Evolutionary conservation across 345 rosid species (phyloP).

Genomic region (Capsella bursapastoris): DNA sequence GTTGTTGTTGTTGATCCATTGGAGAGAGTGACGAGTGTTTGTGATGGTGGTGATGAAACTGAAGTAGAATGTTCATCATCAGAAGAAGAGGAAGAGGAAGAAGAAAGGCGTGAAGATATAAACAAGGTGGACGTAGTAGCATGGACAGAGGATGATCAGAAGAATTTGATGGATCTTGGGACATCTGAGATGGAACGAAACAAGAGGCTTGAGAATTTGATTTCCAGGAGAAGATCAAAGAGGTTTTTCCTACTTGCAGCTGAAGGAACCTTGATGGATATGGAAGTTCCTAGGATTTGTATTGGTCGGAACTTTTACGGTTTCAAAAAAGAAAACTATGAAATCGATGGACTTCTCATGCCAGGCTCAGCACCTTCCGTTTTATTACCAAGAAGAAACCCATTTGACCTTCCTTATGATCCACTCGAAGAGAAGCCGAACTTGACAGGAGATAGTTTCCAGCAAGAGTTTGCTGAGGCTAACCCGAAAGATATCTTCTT

Average conservation of each 20-base stretch:
- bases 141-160: conserved; percentile 86
- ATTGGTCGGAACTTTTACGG: conserved; percentile 51
- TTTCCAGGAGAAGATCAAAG: conserved; percentile 69
- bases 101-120: conserved; percentile 44
- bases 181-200: conserved; percentile 81
- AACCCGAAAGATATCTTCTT: conserved; percentile 60
- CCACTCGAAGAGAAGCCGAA: conserved; percentile 80
- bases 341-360: conserved; percentile 44
- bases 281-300: conserved; percentile 54
- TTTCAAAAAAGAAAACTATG: conserved; percentile 33
- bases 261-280: conserved; percentile 51
- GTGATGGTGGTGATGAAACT: conserved; percentile 34
- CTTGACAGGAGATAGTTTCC: conserved; percentile 67
- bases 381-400: conserved; percentile 64
- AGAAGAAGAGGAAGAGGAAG: conserved; percentile 51
- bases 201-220: conserved; percentile 76
- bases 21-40: conserved; percentile 31
- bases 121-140: conserved; percentile 49
- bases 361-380: conserved; percentile 94
- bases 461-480: conserved; percentile 58
- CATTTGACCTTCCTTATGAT: conserved; percentile 88
- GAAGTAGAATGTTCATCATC: conserved; percentile 51
- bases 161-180: conserved; percentile 88
- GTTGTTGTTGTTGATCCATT: conserved; percentile 29
- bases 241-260: conserved; percentile 53